Conservation (phyloP, 139 green algal genomes). For the Tetradesmus obliquus region DNA sequence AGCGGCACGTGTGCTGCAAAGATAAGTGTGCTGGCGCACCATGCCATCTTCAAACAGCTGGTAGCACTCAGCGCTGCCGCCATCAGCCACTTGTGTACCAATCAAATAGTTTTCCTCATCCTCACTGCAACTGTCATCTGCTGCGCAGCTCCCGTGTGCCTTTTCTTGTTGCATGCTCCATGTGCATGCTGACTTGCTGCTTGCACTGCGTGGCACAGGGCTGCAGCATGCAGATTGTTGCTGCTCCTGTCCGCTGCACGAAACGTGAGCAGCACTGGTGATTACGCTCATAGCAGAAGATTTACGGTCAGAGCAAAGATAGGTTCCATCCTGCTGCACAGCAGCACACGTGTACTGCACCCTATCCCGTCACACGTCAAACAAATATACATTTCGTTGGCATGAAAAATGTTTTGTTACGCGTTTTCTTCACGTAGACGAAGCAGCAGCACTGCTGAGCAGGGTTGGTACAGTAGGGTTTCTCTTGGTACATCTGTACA, state of each 20-base stretch:
- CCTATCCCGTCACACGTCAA: too few relatives aligned
- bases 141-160: background rate
- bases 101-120: background rate
- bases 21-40: background rate
- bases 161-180: background rate
- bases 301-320: background rate
- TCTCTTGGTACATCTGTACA: background rate
- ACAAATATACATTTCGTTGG: background rate
- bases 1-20: too few relatives aligned
- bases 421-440: background rate
- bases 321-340: background rate
- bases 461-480: background rate
- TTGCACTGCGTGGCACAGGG: background rate
- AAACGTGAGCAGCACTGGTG: background rate
- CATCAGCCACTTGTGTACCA: background rate
- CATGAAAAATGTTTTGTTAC: background rate
- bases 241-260: background rate
- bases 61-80: background rate
- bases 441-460: background rate
- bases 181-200: background rate
- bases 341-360: background rate
- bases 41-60: constrained; percentile 1
- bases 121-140: background rate
- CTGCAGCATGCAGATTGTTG: background rate
- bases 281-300: background rate